Evolutionary conservation across 768 basidiomycete species (phyloP).

Genomic region (Termitomyces sp.): DNA sequence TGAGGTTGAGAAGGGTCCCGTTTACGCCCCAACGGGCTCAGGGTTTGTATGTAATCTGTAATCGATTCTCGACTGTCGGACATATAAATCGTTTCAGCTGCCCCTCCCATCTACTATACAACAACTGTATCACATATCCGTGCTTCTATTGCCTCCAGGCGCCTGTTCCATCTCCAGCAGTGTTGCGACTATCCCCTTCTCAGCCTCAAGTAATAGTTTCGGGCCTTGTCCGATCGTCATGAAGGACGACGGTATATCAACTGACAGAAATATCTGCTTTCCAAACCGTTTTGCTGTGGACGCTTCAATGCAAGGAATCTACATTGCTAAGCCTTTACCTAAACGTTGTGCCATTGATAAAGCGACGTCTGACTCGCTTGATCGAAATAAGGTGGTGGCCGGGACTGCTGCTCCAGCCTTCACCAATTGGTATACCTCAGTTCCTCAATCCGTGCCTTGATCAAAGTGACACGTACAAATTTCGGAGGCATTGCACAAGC

Average conservation of each 20-base stretch:
- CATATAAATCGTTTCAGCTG: constrained; percentile 14
- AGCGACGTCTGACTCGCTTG: constrained; percentile 58
- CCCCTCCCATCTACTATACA: constrained; percentile 6
- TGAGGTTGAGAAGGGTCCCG: constrained; percentile 3
- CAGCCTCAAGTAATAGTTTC: constrained; percentile 49
- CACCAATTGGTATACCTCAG: constrained; percentile 7
- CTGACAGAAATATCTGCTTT: constrained; percentile 70
- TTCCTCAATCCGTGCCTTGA: constrained; percentile 8
- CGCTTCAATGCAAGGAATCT: constrained; percentile 12
- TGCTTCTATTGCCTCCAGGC: not conserved
- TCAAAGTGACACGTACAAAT: constrained; percentile 25
- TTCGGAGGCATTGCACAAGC: constrained; percentile 74
- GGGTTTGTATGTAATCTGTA: constrained; percentile 17
- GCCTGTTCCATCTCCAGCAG: constrained; percentile 30
- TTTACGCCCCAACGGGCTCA: constrained; percentile 18
- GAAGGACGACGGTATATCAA: constrained; percentile 48
- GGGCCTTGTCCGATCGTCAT: constrained; percentile 45
- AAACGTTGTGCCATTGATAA: constrained; percentile 76
- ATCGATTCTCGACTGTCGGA: constrained; percentile 16
- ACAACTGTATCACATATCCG: not conserved
- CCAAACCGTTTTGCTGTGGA: constrained; percentile 57
- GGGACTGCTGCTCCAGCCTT: constrained; percentile 36
- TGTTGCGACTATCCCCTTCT: constrained; percentile 53
- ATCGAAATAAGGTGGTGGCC: constrained; percentile 64
- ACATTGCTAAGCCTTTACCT: constrained; percentile 42